Percentiles rank a stretch among this genome's conserved stretches.
Conservation (phyloP, 2,329 filamentous ascomycete species). For the Fusarium tjaetaba region DNA sequence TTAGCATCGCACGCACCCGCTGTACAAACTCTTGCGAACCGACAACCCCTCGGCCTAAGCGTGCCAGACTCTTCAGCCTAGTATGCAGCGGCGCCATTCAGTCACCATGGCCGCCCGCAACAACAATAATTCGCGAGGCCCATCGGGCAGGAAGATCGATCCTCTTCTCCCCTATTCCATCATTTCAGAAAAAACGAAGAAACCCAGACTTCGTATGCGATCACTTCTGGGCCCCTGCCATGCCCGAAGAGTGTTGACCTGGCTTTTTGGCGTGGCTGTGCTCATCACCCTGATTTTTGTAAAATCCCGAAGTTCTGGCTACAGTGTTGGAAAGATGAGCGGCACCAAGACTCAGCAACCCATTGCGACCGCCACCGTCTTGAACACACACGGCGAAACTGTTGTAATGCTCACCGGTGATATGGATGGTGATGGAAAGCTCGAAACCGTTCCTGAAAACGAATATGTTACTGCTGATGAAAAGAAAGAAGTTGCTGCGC, state of each 20-base stretch:
- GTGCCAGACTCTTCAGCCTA: conserved; percentile 37
- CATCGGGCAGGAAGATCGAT: conserved; percentile 46
- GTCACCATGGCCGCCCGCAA: conserved; percentile 50
- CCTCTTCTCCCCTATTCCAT: conserved; percentile 48
- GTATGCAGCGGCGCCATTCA: conserved; percentile 46
- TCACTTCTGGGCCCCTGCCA: conserved; percentile 62
- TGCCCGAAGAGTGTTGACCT: conserved; percentile 63
- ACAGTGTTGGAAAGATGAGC: conserved; percentile 42
- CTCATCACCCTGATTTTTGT: conserved; percentile 56
- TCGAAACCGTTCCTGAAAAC: conserved; percentile 39
- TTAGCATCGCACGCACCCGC: conserved; percentile 17
- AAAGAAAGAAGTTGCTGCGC: conserved; percentile 44
- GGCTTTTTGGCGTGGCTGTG: conserved; percentile 55
- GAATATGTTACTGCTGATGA: conserved; percentile 44
- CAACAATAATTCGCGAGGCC: conserved; percentile 48
- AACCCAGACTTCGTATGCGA: conserved; percentile 53
- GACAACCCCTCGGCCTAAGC: conserved; percentile 28
- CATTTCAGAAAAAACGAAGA: conserved; percentile 48
- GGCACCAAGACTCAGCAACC: conserved; percentile 37
- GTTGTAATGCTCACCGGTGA: conserved; percentile 44
- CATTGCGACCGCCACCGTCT: conserved; percentile 42
- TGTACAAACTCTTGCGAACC: conserved; percentile 13
- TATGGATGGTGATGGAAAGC: conserved; percentile 43
- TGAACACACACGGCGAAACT: conserved; percentile 42
- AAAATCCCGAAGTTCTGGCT: conserved; percentile 45